A percentile compares a stretch with the other conserved stretches of the same genome.
phyloP scores from a whole-genome alignment of 768 basidiomycete genomes.

The Naganishia friedmannii region DNA sequence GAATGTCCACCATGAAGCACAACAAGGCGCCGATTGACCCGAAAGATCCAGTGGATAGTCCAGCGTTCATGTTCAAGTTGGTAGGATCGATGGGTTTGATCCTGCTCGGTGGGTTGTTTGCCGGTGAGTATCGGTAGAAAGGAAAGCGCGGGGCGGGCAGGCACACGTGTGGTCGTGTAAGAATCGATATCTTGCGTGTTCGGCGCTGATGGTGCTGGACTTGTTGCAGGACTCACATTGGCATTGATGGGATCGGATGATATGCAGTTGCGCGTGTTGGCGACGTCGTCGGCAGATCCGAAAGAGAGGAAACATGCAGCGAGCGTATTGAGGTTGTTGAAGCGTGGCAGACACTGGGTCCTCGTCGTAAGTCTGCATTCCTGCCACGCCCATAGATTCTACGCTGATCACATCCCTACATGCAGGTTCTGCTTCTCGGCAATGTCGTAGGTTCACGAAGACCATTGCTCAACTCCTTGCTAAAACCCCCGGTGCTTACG shows the following conservation, averaged over 20 bases:
- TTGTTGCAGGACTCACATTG: conserved; percentile 66
- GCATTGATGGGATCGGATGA: conserved; percentile 93
- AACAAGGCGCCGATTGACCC: conserved; percentile 37
- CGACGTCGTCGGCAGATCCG: conserved; percentile 72
- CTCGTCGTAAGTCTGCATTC: conserved; percentile 64
- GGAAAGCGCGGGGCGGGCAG: background rate
- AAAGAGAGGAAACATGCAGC: conserved; percentile 58
- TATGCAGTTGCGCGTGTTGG: conserved; percentile 79
- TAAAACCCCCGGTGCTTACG: background rate
- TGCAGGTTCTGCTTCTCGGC: conserved; percentile 63
- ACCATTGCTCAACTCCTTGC: too few species aligned
- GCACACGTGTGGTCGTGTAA: background rate
- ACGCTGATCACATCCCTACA: conserved; percentile 56
- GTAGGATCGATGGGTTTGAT: conserved; percentile 67
- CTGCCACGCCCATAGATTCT: conserved; percentile 29
- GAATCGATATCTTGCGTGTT: background rate
- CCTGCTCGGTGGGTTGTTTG: conserved; percentile 82
- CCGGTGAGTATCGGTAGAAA: conserved; percentile 61
- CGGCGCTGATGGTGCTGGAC: background rate
- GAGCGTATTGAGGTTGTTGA: conserved; percentile 59
- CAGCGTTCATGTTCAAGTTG: conserved; percentile 74
- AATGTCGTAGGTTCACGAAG: conserved; percentile 61
- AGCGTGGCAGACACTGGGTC: conserved; percentile 82
- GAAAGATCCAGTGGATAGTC: conserved; percentile 50
- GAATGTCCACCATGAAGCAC: background rate